A percentile compares a stretch with the other conserved stretches of the same genome.
phyloP scores from a whole-genome alignment of 495 filamentous ascomycete genomes.

The Delitschia confertaspora region DNA sequence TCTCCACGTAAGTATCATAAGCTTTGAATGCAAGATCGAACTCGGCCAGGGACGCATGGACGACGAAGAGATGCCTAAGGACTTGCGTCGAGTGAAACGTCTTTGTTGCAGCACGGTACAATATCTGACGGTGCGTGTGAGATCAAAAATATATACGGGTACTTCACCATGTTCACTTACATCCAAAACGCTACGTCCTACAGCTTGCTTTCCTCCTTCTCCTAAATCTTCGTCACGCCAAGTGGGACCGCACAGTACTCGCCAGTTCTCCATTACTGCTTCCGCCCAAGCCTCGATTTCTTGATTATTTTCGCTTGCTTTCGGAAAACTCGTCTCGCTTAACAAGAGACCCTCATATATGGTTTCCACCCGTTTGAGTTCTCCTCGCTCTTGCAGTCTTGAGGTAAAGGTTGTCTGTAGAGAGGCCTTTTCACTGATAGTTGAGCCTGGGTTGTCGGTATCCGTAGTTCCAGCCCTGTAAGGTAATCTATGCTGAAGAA shows the following conservation, averaged over 20 bases:
- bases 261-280: constrained; percentile 76
- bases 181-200: constrained; percentile 64
- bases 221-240: constrained; percentile 73
- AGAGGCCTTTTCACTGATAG: constrained; percentile 7
- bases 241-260: constrained; percentile 58
- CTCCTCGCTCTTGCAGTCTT: constrained; percentile 56
- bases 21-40: constrained; percentile 81
- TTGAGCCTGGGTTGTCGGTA: too few relatives aligned
- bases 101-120: constrained; percentile 81
- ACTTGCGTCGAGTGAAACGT: constrained; percentile 89
- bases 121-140: constrained; percentile 41
- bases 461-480: constrained; percentile 18
- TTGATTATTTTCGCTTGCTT: constrained; percentile 61
- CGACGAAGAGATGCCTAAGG: constrained; percentile 76
- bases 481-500: constrained; percentile 47
- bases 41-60: constrained; percentile 77
- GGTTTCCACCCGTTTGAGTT: constrained; percentile 64
- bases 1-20: constrained; percentile 80
- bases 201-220: constrained; percentile 61
- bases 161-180: constrained; percentile 38
- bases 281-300: constrained; percentile 76
- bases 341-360: constrained; percentile 66
- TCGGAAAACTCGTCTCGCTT: constrained; percentile 69
- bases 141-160: background rate
- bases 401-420: constrained; percentile 31